Evolutionary conservation across 257 asterid species (phyloP), one percentile per base, ranked within the genome.

Genomic region (Plectranthus barbatus): DNA sequence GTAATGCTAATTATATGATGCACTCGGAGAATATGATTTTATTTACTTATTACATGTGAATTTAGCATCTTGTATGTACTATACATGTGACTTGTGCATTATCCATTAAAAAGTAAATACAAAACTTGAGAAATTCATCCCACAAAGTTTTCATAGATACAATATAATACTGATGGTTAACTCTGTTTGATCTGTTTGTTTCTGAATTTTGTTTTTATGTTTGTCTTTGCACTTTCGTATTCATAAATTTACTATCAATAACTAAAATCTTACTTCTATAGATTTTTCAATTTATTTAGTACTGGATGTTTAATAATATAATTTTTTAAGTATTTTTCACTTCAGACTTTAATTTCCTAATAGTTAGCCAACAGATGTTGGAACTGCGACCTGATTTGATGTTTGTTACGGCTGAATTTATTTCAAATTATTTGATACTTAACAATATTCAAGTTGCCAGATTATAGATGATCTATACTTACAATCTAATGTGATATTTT

Each of bases 401-500:
- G 29, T 23, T 23, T 23, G 29, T 23, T 4, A 23, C 4, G 36
- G 20, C 41, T n/a, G n/a, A n/a, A n/a, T n/a, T n/a, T n/a, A n/a
- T n/a, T n/a, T n/a, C n/a, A n/a, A n/a, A n/a, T n/a, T n/a, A n/a
- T n/a, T n/a, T n/a, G n/a, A n/a, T n/a, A n/a, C n/a, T n/a, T n/a
- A n/a, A n/a, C n/a, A n/a, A n/a, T n/a, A n/a, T n/a, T n/a, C n/a
- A n/a, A n/a, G n/a, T n/a, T n/a, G n/a, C n/a, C n/a, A 62, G 41
- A 34, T 7, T 54, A 53, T 48, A 6, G 23, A 59, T 41, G 74
- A 58, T 63, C 71, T 19, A 34, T 66, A 34, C 60, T 66, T 26
- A 20, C 37, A 20, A 39, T 69, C 80, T 79, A 72, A 82, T 55
- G 33, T 65, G 39, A 48, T 48, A 50, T 60, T 62, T 26, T 26